Percentiles rank a stretch among this genome's conserved stretches.
phyloP scores from a whole-genome alignment of 108 stramenopile genomes.

The Skeletonema tropicum region DNA sequence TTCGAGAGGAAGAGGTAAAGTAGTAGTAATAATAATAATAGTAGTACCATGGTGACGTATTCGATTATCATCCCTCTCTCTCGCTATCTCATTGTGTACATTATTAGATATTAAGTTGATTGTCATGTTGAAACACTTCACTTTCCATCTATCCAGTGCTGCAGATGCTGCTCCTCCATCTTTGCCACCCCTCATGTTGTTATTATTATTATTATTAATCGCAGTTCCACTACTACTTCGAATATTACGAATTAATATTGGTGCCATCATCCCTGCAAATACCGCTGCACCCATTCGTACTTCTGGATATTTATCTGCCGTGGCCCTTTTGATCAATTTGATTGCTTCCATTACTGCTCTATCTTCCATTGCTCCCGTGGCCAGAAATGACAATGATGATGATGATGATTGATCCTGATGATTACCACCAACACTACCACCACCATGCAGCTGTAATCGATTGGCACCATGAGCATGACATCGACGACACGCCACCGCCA shows the following conservation, averaged over 20 bases:
- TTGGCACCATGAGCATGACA: constrained; percentile 43
- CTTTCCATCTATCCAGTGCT: too few species aligned
- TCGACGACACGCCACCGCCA: constrained; percentile 66
- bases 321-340: constrained; percentile 69
- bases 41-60: too few species aligned
- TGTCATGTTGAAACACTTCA: too few species aligned
- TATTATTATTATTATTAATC: too few species aligned
- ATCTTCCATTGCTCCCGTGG: constrained; percentile 76
- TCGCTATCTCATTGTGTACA: too few species aligned
- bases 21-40: too few species aligned
- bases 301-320: constrained; percentile 76
- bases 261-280: constrained; percentile 65
- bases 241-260: constrained; percentile 60
- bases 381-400: constrained; percentile 33
- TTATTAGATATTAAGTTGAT: too few species aligned
- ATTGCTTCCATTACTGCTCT: constrained; percentile 65
- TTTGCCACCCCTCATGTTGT: constrained; percentile 20
- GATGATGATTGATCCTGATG: too few species aligned
- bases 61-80: too few species aligned
- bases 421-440: background rate
- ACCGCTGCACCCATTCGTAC: constrained; percentile 65
- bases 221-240: too few species aligned
- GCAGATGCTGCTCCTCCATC: constrained; percentile 39
- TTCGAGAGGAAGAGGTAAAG: too few species aligned
- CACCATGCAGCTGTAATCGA: constrained; percentile 11